Evolutionary conservation across 441 rosid genomes (phyloP).

Genomic region (Brassica balearica): DNA sequence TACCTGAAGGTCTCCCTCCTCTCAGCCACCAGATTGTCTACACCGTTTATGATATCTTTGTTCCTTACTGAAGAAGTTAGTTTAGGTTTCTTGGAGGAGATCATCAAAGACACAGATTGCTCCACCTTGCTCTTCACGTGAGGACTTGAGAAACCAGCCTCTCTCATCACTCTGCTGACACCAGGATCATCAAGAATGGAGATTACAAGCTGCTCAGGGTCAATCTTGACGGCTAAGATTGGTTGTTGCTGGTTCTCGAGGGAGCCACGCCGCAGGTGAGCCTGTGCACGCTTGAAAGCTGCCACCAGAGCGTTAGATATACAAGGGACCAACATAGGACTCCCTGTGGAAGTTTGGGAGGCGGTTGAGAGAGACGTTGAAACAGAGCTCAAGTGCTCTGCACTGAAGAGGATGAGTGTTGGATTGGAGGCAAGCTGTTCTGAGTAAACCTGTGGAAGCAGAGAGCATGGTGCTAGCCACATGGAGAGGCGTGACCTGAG

Average conservation of each 20-base stretch:
- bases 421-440: conserved; percentile 66
- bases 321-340: conserved; percentile 56
- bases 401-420: conserved; percentile 71
- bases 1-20: conserved; percentile 48
- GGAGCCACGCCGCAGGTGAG: conserved; percentile 66
- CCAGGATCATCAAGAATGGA: conserved; percentile 73
- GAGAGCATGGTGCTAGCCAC: conserved; percentile 69
- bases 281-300: conserved; percentile 74
- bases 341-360: conserved; percentile 56
- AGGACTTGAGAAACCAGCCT: conserved; percentile 69
- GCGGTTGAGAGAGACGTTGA: conserved; percentile 70
- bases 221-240: conserved; percentile 59
- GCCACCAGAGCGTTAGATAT: conserved; percentile 70
- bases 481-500: conserved; percentile 71
- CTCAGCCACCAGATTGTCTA: conserved; percentile 46
- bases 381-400: conserved; percentile 69
- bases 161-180: conserved; percentile 72
- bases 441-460: conserved; percentile 50
- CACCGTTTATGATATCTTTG: conserved; percentile 42
- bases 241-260: conserved; percentile 63
- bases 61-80: conserved; percentile 33
- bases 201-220: conserved; percentile 63
- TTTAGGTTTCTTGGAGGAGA: conserved; percentile 49
- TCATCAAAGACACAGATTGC: conserved; percentile 48
- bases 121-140: conserved; percentile 66